Percentiles rank a stretch among this genome's conserved stretches.
Conservation (phyloP, 768 basidiomycete genomes). For the Russula abietina region DNA sequence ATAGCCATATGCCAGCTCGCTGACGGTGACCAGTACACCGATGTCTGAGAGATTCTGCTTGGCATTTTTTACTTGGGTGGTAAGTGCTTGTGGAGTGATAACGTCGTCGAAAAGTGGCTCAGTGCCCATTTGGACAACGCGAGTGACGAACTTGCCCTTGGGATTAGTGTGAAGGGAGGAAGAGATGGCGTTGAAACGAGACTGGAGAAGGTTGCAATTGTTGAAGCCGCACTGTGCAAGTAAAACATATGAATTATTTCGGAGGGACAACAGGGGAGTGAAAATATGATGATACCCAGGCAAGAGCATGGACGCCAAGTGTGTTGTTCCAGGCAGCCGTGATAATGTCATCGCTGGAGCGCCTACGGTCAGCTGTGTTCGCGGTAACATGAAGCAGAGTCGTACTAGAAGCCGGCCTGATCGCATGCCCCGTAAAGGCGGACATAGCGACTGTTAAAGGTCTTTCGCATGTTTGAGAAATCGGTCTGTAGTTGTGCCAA, state of each 20-base stretch:
- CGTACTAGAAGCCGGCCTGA: slow-evolving; percentile 36
- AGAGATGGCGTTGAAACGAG: slow-evolving; percentile 28
- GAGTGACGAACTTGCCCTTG: slow-evolving; percentile 54
- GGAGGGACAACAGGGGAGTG: neutral
- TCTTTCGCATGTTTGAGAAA: slow-evolving; percentile 52
- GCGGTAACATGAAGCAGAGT: neutral
- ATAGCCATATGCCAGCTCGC: slow-evolving; percentile 35
- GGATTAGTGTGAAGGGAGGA: slow-evolving; percentile 29
- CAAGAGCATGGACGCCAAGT: slow-evolving; percentile 63
- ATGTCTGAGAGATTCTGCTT: slow-evolving; percentile 46
- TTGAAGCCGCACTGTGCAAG: slow-evolving; percentile 28
- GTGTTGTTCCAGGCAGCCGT: slow-evolving; percentile 62
- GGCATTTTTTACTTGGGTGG: slow-evolving; percentile 42
- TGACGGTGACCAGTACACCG: slow-evolving; percentile 58
- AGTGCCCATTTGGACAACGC: slow-evolving; percentile 63
- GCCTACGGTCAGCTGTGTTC: neutral
- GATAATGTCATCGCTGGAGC: slow-evolving; percentile 49
- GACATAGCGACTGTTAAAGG: slow-evolving; percentile 59
- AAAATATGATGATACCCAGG: slow-evolving; percentile 47
- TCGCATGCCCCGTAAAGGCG: slow-evolving; percentile 42
- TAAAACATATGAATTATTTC: neutral
- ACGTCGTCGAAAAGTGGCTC: slow-evolving; percentile 61
- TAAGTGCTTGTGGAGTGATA: slow-evolving; percentile 41
- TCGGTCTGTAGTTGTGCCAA: slow-evolving; percentile 44
- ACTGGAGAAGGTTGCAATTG: slow-evolving; percentile 23